A percentile compares a stretch with the other conserved stretches of the same genome.
These are phyloP conservation scores for Discostella stelligera DNA, from an alignment of 352 stramenopile genomes.

Conservation along the genomic window DNA sequence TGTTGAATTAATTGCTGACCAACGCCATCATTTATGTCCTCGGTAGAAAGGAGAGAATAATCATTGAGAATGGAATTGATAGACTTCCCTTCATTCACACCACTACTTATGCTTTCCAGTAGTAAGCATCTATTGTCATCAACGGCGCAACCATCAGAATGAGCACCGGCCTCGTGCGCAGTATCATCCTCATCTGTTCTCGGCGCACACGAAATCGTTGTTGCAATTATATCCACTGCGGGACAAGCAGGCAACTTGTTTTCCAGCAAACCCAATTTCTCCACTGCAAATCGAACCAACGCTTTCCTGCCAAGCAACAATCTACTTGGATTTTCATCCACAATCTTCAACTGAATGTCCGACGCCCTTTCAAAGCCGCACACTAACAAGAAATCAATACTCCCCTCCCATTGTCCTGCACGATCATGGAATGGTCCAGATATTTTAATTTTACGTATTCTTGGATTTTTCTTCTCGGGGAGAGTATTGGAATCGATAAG, in stretches of 20 bases:
- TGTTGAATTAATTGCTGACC: too few relatives aligned
- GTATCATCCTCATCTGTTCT: neutral
- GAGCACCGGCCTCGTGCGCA: too few relatives aligned
- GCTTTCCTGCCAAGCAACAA: conserved; percentile 19
- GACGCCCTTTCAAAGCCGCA: conserved; percentile 36
- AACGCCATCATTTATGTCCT: too few relatives aligned
- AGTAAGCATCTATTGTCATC: too few relatives aligned
- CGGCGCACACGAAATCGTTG: neutral
- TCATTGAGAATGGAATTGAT: too few relatives aligned
- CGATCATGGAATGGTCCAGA: conserved; percentile 43
- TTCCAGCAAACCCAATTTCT: conserved; percentile 23
- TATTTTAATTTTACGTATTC: conserved; percentile 51
- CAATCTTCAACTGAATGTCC: conserved; percentile 26
- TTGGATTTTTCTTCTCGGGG: conserved; percentile 26
- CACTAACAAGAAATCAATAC: conserved; percentile 30
- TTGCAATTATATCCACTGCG: neutral
- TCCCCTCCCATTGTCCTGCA: conserved; percentile 35
- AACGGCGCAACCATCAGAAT: too few relatives aligned
- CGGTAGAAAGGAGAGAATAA: too few relatives aligned
- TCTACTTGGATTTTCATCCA: conserved; percentile 17
- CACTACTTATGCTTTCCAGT: too few relatives aligned
- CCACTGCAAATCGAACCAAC: conserved; percentile 41
- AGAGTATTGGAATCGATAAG: conserved; percentile 39
- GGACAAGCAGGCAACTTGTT: conserved; percentile 19
- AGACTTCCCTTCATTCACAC: too few relatives aligned